A percentile compares a stretch with the other conserved stretches of the same genome.
phyloP scores from a whole-genome alignment of 139 green algal species.

The Trebouxia sp. region DNA sequence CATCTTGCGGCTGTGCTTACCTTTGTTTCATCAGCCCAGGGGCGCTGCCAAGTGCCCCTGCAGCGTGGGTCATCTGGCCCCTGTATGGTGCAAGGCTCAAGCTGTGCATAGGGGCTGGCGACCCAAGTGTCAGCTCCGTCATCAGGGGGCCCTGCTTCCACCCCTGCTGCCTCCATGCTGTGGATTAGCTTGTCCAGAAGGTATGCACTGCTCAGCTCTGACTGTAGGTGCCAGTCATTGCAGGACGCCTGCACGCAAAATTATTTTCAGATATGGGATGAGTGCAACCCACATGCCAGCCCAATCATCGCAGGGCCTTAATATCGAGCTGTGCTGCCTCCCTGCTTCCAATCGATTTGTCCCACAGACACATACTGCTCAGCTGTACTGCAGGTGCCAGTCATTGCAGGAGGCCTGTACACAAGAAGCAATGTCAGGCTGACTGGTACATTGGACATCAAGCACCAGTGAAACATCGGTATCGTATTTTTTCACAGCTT shows the following conservation, averaged over 20 bases:
- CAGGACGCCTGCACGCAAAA: slow-evolving; percentile 37
- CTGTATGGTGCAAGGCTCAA: not conserved
- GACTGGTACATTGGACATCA: no score
- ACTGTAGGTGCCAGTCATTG: slow-evolving; percentile 43
- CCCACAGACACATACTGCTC: not conserved
- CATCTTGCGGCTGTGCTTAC: no score
- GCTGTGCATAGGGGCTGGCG: not conserved
- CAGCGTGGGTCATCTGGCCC: not conserved
- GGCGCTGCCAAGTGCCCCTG: not conserved
- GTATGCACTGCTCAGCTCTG: slow-evolving; percentile 46
- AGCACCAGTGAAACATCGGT: no score
- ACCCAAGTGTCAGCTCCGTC: slow-evolving; percentile 21
- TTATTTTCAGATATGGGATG: not conserved
- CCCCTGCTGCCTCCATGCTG: not conserved
- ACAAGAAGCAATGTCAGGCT: not conserved
- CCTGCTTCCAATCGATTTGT: not conserved
- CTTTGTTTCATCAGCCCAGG: slow-evolving; percentile 33
- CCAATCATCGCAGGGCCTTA: no score
- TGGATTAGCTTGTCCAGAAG: slow-evolving; percentile 42
- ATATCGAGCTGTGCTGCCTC: not conserved
- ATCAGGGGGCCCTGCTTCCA: not conserved
- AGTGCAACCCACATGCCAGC: no score
- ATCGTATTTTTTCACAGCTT: no score
- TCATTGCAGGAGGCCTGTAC: not conserved
- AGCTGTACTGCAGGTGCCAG: not conserved